Evolutionary conservation across 208 protist genomes (phyloP), one percentile per base, ranked within the genome.

Genomic region (Trypanosoma brucei): DNA sequence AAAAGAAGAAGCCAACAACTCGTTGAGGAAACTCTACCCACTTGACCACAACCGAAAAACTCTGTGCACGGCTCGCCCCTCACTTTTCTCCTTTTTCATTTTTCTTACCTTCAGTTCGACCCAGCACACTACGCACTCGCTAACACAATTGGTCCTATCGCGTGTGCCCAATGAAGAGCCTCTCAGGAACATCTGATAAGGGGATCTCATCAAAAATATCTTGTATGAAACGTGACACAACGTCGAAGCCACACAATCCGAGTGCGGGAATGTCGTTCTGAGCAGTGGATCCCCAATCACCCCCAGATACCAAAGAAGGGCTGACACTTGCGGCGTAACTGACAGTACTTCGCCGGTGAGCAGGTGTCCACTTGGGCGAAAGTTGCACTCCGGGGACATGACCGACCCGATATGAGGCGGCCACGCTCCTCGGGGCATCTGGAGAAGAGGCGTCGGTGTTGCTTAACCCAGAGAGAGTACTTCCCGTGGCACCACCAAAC

Each of bases 201-300:
- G 50, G 14, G 30, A 59, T 46, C 14, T 58, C 55, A 50, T 81
- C 81, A 55, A 91, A 83, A 2, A 91, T 57, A 68, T 70, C 79
- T 34, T 78, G 71, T 59, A 91, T 85, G 64, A 91, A 91, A 35
- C 87, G 80, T 0, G 84, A 81, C 13, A 91, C 73, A 40, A 80
- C 84, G 1, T 83, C 71, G 22, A 69, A 61, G 4, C 69, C 60
- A 37, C 68, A 38, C 11, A 91, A 38, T 9, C 59, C 66, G 9
- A 72, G 38, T 44, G 72, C 46, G 58, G 72, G 56, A 72, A 72
- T 60, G 36, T 33, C 4, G n/a, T 62, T 13, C 58, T 9, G 44
- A 14, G 48, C 42, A 7, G 40, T 8, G 55, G 11, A 53, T 50
- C 8, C 48, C 30, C 54, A 1, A 22, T 34, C 40, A 7, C 33